Percentiles rank a stretch among this genome's conserved stretches.
Conservation (phyloP, 306 rosid genomes). For the Oemleria cerasiformis region DNA sequence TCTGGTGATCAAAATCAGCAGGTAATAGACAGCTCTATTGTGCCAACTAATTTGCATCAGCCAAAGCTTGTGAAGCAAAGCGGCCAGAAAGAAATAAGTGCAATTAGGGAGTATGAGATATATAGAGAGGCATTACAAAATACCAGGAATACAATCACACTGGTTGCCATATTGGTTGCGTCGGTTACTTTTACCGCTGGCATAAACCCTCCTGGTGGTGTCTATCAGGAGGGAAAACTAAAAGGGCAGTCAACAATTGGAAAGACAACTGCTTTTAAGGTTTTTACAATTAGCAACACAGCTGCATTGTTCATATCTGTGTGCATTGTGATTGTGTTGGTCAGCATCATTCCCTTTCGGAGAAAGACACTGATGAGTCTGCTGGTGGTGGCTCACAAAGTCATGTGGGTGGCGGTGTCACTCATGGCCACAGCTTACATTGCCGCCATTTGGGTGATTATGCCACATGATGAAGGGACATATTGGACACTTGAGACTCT, state of each 20-base stretch:
- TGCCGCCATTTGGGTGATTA: constrained; percentile 61
- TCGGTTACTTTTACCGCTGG: constrained; percentile 69
- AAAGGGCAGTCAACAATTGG: constrained; percentile 45
- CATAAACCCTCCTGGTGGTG: constrained; percentile 59
- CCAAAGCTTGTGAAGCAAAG: constrained; percentile 16
- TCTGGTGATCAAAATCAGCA: no score
- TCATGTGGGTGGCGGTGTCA: constrained; percentile 66
- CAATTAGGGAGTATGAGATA: constrained; percentile 31
- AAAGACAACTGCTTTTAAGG: constrained; percentile 47
- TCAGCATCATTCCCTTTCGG: constrained; percentile 68
- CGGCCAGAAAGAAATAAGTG: no score
- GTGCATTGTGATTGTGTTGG: constrained; percentile 58
- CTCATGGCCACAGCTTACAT: constrained; percentile 60
- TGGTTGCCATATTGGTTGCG: constrained; percentile 64
- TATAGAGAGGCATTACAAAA: constrained; percentile 60
- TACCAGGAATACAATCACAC: constrained; percentile 60
- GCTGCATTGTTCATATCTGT: constrained; percentile 57
- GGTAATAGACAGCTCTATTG: no score
- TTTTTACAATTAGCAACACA: constrained; percentile 54
- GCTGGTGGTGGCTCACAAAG: constrained; percentile 52
- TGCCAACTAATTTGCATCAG: neutral
- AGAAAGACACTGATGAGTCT: constrained; percentile 46
- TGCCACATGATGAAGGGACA: constrained; percentile 36
- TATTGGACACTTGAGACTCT: constrained; percentile 41
- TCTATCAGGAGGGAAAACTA: constrained; percentile 41